Base-by-base conservation (phyloP, 208 protist genomes). In the Trypanosoma grayi region DNA sequence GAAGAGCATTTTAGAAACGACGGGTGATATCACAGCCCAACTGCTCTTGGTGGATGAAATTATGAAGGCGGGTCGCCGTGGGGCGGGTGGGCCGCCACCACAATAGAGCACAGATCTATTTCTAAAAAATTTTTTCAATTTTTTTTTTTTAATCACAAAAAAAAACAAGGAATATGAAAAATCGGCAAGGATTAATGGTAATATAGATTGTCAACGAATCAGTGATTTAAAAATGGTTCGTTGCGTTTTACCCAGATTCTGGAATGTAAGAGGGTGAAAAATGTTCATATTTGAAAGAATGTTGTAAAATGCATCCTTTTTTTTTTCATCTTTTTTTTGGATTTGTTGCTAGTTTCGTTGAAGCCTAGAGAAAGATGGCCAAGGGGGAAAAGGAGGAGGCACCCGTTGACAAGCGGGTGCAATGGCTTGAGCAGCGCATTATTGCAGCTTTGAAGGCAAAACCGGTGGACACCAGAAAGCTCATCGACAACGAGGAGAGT, bases 1-100 rank as follows among this genome's bases (percentile, higher is more conserved):
- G 82, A 77, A 89, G 60, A 98, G 99, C 66, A 64, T 99, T 20
- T 59, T 99, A 9, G 85, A 99, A 68, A 93, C 97, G 4, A 90
- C 84, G 16, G 85, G 95, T 8, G 85, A 99, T 20, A 99, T 99
- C 81, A 90, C 98, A 6, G 83, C 93, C 16, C 97, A 99, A 75
- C 76, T 99, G 1, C 83, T 99, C 9, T 86, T 99, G 7, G 98
- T 99, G 6, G 99, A 99, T 74, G 99, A 99, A 84, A 98, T 99
- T 69, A 98, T 99, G 71, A 98, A 97, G 67, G 98, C 98, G 56
- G 98, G 98, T 24, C 83, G 89, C 30, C 87, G 92, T 54, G 92
- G 92, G 27, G 84, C 81, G 18, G 85, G 85, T 50, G 85, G 82
- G 16, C 66, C 60, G 10, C 63, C 61, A 22, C 39, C 27, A 30